These are phyloP conservation scores for Corinectria fuckeliana DNA, from an alignment of 2,329 filamentous ascomycete species.

Conservation along the genomic window DNA sequence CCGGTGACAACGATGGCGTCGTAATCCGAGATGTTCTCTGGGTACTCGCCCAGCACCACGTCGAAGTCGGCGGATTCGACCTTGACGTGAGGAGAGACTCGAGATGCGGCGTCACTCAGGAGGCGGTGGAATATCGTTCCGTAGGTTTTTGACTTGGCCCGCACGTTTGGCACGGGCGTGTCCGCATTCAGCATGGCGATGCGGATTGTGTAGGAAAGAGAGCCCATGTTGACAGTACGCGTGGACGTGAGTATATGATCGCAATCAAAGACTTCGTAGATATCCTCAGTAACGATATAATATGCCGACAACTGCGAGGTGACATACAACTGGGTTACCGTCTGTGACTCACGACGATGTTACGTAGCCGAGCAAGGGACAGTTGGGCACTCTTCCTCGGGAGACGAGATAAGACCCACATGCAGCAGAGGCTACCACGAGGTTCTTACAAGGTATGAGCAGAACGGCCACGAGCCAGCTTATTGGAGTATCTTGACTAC, in stretches of 20 bases:
- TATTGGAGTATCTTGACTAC: background rate
- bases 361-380: background rate
- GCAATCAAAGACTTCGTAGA: background rate
- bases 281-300: background rate
- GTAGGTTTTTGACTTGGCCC: constrained; percentile 19
- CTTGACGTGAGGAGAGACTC: constrained; percentile 17
- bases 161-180: constrained; percentile 26
- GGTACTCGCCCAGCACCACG: constrained; percentile 44
- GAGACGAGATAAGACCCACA: background rate
- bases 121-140: constrained; percentile 31
- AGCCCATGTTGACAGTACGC: constrained; percentile 10
- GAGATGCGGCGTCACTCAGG: constrained; percentile 19
- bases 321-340: background rate
- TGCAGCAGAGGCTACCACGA: background rate
- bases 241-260: background rate
- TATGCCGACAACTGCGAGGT: background rate
- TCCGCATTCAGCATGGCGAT: constrained; percentile 35
- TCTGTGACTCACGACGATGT: background rate
- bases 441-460: background rate
- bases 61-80: constrained; percentile 44
- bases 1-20: constrained; percentile 49
- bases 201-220: constrained; percentile 18
- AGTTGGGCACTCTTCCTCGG: background rate
- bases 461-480: background rate
- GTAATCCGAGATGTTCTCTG: constrained; percentile 36